These are phyloP conservation scores for Pseudozyma flocculosa DNA, from an alignment of 1,284 basidiomycete genomes.

Conservation along the genomic window DNA sequence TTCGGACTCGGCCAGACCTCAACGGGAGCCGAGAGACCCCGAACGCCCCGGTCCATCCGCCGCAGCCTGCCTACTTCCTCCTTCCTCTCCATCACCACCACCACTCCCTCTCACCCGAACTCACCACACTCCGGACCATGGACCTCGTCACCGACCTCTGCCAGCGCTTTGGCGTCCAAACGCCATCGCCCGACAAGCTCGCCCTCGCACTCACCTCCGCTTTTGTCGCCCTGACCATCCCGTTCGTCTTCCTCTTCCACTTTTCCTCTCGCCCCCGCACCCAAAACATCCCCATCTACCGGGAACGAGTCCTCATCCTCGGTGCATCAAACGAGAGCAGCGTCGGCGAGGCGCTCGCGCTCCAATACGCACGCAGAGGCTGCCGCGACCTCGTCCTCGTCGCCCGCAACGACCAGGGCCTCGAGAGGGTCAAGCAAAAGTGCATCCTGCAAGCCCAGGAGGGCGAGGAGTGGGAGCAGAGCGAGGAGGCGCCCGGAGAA, in stretches of 20 bases:
- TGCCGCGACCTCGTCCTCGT: conserved; percentile 73
- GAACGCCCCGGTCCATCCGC: too few species aligned
- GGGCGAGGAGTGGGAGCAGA: conserved; percentile 43
- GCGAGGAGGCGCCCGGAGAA: conserved; percentile 36
- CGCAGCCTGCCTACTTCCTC: background rate
- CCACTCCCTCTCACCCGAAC: background rate
- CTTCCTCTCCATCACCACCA: background rate
- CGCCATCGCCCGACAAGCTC: conserved; percentile 20
- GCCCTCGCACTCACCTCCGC: conserved; percentile 19
- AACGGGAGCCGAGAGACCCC: too few species aligned
- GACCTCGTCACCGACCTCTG: conserved; percentile 16
- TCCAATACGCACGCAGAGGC: conserved; percentile 72
- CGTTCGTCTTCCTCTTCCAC: conserved; percentile 18
- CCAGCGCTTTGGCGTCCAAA: conserved; percentile 12
- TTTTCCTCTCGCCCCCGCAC: conserved; percentile 15
- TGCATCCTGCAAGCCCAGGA: conserved; percentile 59
- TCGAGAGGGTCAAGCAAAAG: conserved; percentile 68
- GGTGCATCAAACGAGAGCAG: conserved; percentile 72
- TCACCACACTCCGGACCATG: conserved; percentile 3
- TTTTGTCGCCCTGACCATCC: conserved; percentile 16
- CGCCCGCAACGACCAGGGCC: conserved; percentile 66
- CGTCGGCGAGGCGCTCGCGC: conserved; percentile 74
- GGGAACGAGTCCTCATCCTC: conserved; percentile 75
- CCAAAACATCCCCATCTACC: conserved; percentile 52
- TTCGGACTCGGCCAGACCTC: too few species aligned